Percentiles rank a stretch among this genome's conserved stretches.
phyloP scores from a whole-genome alignment of 1,139 yeast genomes.

The Arxiozyma slooffiae region DNA sequence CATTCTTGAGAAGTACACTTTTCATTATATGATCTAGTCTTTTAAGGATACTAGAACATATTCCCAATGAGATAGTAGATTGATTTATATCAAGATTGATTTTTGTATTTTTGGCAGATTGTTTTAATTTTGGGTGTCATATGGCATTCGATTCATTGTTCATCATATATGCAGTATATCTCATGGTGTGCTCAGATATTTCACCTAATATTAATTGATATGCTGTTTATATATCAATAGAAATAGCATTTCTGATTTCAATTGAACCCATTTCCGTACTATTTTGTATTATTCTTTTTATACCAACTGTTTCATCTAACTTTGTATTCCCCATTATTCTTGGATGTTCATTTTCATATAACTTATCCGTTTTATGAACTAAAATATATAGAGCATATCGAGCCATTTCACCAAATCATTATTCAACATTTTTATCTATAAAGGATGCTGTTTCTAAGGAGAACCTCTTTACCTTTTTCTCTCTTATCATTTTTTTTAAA shows the following conservation, averaged over 20 bases:
- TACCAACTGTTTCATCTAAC: neutral
- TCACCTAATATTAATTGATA: conserved; percentile 14
- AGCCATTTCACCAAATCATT: conserved; percentile 31
- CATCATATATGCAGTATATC: conserved; percentile 22
- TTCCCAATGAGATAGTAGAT: conserved; percentile 15
- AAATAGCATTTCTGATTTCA: neutral
- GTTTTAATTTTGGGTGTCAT: conserved; percentile 21
- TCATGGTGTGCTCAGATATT: conserved; percentile 18
- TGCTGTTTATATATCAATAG: conserved; percentile 1
- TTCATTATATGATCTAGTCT: conserved; percentile 25
- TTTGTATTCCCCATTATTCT: conserved; percentile 2
- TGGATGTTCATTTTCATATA: conserved; percentile 21
- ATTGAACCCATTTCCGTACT: neutral
- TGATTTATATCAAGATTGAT: conserved; percentile 21
- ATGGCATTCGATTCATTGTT: conserved; percentile 21
- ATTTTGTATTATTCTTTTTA: neutral
- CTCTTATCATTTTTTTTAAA: conserved; percentile 20
- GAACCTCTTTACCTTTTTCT: conserved; percentile 23
- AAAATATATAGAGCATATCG: conserved; percentile 21
- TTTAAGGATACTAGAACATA: conserved; percentile 14
- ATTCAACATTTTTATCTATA: conserved; percentile 21
- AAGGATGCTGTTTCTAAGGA: conserved; percentile 20
- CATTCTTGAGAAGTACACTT: conserved; percentile 22
- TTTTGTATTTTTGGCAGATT: conserved; percentile 11
- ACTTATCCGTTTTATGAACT: conserved; percentile 20